These are phyloP conservation scores for Backusella sp. DNA, from an alignment of 192 early-diverging fungal species.

Conservation along the genomic window DNA sequence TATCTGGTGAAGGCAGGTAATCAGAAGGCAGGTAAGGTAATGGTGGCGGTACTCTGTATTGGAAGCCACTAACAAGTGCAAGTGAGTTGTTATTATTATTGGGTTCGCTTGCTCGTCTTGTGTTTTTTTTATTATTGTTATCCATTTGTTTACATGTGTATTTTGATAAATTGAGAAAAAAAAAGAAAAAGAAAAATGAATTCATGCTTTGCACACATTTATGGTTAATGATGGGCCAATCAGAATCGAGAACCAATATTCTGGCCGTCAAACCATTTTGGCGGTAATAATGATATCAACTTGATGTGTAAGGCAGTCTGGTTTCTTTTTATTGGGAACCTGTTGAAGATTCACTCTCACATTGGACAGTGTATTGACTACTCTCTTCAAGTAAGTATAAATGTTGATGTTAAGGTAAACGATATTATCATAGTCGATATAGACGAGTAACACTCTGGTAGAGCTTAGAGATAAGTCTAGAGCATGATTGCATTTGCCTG, in stretches of 20 bases:
- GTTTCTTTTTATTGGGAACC: too few relatives aligned
- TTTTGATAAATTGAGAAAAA: not conserved
- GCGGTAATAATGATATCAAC: too few relatives aligned
- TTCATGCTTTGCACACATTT: not conserved
- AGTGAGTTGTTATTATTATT: not conserved
- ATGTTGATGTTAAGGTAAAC: too few relatives aligned
- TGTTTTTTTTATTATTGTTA: not conserved
- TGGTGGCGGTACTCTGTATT: constrained; percentile 20
- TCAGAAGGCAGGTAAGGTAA: constrained; percentile 32
- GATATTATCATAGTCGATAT: too few relatives aligned
- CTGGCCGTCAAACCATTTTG: too few relatives aligned
- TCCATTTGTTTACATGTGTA: not conserved
- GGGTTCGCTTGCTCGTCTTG: constrained; percentile 11
- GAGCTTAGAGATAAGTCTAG: too few relatives aligned
- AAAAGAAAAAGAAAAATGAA: not conserved
- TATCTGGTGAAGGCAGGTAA: constrained; percentile 28
- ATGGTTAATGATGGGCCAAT: not conserved
- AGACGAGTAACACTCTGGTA: too few relatives aligned
- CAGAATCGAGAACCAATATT: not conserved
- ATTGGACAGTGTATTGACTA: too few relatives aligned
- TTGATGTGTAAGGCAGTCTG: too few relatives aligned
- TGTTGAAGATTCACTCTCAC: too few relatives aligned
- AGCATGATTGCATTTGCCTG: too few relatives aligned
- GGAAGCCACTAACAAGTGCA: not conserved
- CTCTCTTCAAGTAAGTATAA: too few relatives aligned